Percentiles rank a stretch among this genome's conserved stretches.
phyloP scores from a whole-genome alignment of 2,329 filamentous ascomycete genomes.

The Huntiella savannae region DNA sequence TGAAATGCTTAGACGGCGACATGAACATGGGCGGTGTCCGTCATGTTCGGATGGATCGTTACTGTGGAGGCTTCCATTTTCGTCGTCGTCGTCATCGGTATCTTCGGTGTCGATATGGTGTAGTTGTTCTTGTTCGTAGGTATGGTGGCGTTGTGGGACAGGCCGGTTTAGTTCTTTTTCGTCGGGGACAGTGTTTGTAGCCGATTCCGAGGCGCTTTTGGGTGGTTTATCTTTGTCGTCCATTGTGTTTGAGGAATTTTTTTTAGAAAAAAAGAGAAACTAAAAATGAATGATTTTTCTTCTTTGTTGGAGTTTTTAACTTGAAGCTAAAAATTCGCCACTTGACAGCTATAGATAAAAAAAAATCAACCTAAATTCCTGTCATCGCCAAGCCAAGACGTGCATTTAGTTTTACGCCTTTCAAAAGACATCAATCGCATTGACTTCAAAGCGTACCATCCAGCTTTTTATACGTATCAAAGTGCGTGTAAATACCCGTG shows the following conservation, averaged over 20 bases:
- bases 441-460: too few species aligned
- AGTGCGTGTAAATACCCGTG: too few species aligned
- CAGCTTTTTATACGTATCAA: too few species aligned
- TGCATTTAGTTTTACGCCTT: too few species aligned
- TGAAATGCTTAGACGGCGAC: slow-evolving; percentile 13
- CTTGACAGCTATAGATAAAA: too few species aligned
- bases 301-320: background rate
- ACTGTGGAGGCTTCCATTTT: slow-evolving; percentile 8
- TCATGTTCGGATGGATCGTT: slow-evolving; percentile 13
- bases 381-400: too few species aligned
- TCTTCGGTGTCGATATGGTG: slow-evolving; percentile 5
- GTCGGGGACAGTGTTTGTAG: too few species aligned
- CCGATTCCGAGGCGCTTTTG: too few species aligned
- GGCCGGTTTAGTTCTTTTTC: too few species aligned
- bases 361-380: too few species aligned
- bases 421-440: too few species aligned
- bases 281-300: background rate
- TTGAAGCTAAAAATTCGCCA: background rate
- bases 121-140: slow-evolving; percentile 6
- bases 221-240: background rate
- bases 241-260: background rate
- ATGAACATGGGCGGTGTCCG: slow-evolving; percentile 16
- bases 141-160: background rate
- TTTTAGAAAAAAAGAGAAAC: background rate
- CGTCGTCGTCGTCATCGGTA: slow-evolving; percentile 11